Conservation (phyloP, 495 filamentous ascomycete species). For the Podospora pseudopauciseta region DNA sequence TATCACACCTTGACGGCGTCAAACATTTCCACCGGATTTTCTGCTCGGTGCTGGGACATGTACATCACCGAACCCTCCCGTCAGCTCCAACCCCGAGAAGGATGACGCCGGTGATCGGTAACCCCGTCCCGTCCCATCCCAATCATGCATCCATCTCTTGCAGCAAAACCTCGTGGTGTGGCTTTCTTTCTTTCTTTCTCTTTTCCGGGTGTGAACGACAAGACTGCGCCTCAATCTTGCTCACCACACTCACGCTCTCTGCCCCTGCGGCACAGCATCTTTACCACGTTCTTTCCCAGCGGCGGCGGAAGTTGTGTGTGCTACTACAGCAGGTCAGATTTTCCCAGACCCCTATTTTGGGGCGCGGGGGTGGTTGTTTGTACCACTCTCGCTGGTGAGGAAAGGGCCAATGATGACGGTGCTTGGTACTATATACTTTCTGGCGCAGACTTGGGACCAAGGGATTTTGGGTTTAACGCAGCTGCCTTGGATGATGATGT, state of each 20-base stretch:
- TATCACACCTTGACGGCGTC: too few species aligned
- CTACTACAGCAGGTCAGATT: background rate
- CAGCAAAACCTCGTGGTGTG: background rate
- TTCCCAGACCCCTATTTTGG: background rate
- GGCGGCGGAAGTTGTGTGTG: background rate
- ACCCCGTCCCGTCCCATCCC: background rate
- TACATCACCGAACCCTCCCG: too few species aligned
- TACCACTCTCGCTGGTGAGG: background rate
- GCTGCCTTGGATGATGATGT: too few species aligned
- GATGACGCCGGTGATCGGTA: background rate
- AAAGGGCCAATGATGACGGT: background rate
- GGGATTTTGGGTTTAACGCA: too few species aligned
- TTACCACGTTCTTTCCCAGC: too few species aligned
- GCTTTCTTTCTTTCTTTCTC: background rate
- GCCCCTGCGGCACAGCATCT: background rate
- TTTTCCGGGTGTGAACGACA: too few species aligned
- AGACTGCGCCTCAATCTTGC: background rate
- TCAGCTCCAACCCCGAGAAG: background rate
- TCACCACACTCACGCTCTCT: background rate
- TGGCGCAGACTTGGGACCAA: background rate
- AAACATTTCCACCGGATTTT: too few species aligned
- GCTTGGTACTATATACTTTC: background rate
- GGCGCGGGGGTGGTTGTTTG: background rate
- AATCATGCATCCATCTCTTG: background rate
- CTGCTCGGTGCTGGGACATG: too few species aligned